Evolutionary conservation across 495 filamentous ascomycete genomes (phyloP).

Genomic region (Bathelium albidoporum): DNA sequence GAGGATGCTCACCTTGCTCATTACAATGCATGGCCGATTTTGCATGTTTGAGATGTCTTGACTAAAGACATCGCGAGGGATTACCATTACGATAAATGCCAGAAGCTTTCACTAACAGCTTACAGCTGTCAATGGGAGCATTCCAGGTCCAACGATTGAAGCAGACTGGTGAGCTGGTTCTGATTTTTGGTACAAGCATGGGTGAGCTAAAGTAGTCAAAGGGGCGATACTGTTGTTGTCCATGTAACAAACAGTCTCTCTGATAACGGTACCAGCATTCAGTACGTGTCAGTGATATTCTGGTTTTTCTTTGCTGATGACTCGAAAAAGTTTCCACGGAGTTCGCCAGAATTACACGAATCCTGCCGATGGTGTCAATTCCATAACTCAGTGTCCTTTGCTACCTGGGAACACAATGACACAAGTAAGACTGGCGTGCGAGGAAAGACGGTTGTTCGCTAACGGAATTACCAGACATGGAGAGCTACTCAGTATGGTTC

Average conservation of each 20-base stretch:
- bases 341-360: slow-evolving; percentile 41
- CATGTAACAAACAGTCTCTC: slow-evolving; percentile 25
- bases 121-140: slow-evolving; percentile 24
- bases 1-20: no score
- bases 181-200: neutral
- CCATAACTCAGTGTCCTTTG: slow-evolving; percentile 37
- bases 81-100: no score
- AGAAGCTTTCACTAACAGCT: no score
- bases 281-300: no score
- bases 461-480: slow-evolving; percentile 17
- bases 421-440: slow-evolving; percentile 12
- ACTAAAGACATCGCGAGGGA: no score
- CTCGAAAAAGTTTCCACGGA: slow-evolving; percentile 36
- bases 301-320: neutral
- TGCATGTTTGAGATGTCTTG: no score
- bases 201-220: neutral
- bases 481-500: slow-evolving; percentile 21
- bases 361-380: slow-evolving; percentile 34
- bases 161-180: slow-evolving; percentile 18
- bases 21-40: no score
- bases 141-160: slow-evolving; percentile 27
- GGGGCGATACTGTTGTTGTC: slow-evolving; percentile 32
- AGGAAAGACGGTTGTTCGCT: slow-evolving; percentile 27
- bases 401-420: slow-evolving; percentile 29
- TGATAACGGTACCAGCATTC: slow-evolving; percentile 38